These are phyloP conservation scores for Metschnikowia lochheadii DNA, from an alignment of 805 yeast genomes.

Conservation along the genomic window DNA sequence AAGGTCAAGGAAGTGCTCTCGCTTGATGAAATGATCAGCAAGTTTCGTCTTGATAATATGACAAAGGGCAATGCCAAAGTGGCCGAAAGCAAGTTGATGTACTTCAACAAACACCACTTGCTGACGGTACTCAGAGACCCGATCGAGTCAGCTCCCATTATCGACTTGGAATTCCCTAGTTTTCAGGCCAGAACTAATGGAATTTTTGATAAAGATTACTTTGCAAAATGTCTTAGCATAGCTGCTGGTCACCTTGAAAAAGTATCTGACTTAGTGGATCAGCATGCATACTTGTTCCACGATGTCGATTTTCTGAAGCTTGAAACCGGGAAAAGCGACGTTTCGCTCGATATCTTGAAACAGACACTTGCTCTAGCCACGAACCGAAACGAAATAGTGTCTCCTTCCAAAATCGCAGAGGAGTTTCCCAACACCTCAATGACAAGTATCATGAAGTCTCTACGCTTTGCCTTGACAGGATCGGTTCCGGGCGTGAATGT, in stretches of 20 bases:
- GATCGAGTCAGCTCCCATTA: slow-evolving; percentile 30
- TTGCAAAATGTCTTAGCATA: slow-evolving; percentile 36
- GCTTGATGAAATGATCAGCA: slow-evolving; percentile 46
- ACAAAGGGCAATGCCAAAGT: slow-evolving; percentile 95
- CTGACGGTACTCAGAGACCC: slow-evolving; percentile 38
- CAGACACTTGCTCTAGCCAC: slow-evolving; percentile 15
- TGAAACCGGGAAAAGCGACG: neutral
- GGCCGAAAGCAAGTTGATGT: slow-evolving; percentile 67
- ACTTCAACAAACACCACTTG: slow-evolving; percentile 73
- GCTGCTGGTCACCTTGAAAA: slow-evolving; percentile 50
- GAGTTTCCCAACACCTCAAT: slow-evolving; percentile 1
- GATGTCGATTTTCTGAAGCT: slow-evolving; percentile 28
- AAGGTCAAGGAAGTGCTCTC: slow-evolving; percentile 49
- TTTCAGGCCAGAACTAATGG: slow-evolving; percentile 14
- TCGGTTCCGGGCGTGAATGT: slow-evolving; percentile 66
- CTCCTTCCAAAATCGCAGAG: slow-evolving; percentile 3
- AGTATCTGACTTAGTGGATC: slow-evolving; percentile 47
- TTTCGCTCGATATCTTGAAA: slow-evolving; percentile 12
- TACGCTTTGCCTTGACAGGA: slow-evolving; percentile 65
- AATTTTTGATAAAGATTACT: slow-evolving; percentile 25
- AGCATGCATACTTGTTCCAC: slow-evolving; percentile 48
- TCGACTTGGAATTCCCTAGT: slow-evolving; percentile 26
- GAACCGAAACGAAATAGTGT: slow-evolving; percentile 1
- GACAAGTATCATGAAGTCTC: slow-evolving; percentile 11
- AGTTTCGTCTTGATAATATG: slow-evolving; percentile 64